These are phyloP conservation scores for Butyriboletus appendiculatus DNA, from an alignment of 1,284 basidiomycete genomes.

Conservation along the genomic window DNA sequence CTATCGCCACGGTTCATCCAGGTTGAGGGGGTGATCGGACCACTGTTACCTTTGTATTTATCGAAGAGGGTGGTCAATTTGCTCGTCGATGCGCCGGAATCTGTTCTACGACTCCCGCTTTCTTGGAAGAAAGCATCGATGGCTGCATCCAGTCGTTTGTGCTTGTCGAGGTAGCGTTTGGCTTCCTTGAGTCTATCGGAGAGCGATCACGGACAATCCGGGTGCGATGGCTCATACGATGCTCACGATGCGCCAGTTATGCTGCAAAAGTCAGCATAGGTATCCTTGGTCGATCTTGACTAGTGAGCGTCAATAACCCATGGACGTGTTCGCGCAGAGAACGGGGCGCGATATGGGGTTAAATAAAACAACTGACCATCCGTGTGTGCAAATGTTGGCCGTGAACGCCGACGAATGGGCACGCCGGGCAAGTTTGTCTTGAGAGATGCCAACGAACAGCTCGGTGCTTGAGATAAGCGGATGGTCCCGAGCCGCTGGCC, in stretches of 20 bases:
- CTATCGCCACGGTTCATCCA: constrained; percentile 34
- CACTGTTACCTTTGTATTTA: constrained; percentile 67
- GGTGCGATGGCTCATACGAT: constrained; percentile 28
- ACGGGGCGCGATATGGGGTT: too few species aligned
- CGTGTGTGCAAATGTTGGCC: neutral
- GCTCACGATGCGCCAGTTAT: constrained; percentile 74
- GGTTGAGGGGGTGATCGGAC: constrained; percentile 4
- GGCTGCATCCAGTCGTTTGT: constrained; percentile 72
- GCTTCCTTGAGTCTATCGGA: constrained; percentile 54
- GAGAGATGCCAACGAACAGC: neutral
- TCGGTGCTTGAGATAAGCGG: constrained; percentile 16
- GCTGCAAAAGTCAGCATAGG: constrained; percentile 52
- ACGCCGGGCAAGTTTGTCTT: neutral
- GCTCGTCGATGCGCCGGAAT: constrained; percentile 45
- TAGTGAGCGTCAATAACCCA: constrained; percentile 1
- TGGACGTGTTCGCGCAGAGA: neutral
- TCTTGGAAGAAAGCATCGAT: constrained; percentile 76
- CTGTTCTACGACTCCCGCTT: constrained; percentile 24
- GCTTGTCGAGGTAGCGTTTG: constrained; percentile 68
- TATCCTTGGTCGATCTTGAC: constrained; percentile 25
- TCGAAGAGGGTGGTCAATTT: constrained; percentile 72
- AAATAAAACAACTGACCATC: constrained; percentile 9
- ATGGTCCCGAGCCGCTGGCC: constrained; percentile 14
- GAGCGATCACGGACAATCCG: constrained; percentile 4
- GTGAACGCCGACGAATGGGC: neutral